These are phyloP conservation scores for Alternaria sp. DNA, from an alignment of 2,329 filamentous ascomycete species.

Conservation along the genomic window DNA sequence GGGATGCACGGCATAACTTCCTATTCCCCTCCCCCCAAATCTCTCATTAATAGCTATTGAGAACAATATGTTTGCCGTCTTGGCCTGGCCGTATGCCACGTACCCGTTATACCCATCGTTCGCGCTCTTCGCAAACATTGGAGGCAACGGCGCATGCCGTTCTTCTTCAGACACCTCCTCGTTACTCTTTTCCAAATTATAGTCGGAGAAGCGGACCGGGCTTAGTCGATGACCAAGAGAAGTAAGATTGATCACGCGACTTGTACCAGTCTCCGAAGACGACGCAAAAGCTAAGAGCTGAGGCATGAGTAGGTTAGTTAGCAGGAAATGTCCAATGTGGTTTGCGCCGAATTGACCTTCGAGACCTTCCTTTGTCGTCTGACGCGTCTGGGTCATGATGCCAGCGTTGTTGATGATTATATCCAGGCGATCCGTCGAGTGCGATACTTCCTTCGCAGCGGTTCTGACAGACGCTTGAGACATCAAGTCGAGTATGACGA, in stretches of 20 bases:
- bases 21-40: constrained; percentile 32
- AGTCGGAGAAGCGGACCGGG: constrained; percentile 55
- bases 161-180: constrained; percentile 40
- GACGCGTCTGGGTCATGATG: constrained; percentile 43
- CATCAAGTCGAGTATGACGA: constrained; percentile 51
- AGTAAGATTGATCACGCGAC: constrained; percentile 43
- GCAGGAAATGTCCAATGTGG: constrained; percentile 59
- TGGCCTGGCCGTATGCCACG: constrained; percentile 44
- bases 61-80: constrained; percentile 45
- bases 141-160: constrained; percentile 28
- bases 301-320: constrained; percentile 56
- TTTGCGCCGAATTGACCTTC: constrained; percentile 60
- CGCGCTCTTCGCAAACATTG: constrained; percentile 26
- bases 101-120: constrained; percentile 40
- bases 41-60: constrained; percentile 36
- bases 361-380: constrained; percentile 55
- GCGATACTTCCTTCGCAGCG: constrained; percentile 45
- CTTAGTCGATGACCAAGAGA: constrained; percentile 43
- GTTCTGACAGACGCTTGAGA: constrained; percentile 49
- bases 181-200: constrained; percentile 48
- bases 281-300: constrained; percentile 45
- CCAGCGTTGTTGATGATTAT: constrained; percentile 59
- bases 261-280: constrained; percentile 42
- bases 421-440: constrained; percentile 49
- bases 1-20: constrained; percentile 46